A percentile compares a stretch with the other conserved stretches of the same genome.
Conservation (phyloP, 495 filamentous ascomycete species). For the Hypoxylon trugodes region DNA sequence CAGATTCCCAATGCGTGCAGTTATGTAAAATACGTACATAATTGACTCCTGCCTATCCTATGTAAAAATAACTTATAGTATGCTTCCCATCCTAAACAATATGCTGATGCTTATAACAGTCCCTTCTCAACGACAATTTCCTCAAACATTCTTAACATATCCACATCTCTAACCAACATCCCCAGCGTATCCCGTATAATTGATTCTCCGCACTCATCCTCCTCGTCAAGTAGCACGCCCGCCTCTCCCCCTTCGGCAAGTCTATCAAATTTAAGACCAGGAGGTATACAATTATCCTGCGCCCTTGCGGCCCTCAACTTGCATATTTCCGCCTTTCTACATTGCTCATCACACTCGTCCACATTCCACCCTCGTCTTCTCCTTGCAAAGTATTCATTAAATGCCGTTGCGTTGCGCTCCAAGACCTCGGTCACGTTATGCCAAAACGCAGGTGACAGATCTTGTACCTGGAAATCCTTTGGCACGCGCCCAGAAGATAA, state of each 20-base stretch:
- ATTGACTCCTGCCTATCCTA: no score
- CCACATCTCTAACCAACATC: slow-evolving; percentile 5
- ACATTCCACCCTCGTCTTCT: slow-evolving; percentile 41
- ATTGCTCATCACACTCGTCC: slow-evolving; percentile 33
- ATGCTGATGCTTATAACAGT: slow-evolving; percentile 1
- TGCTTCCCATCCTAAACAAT: no score
- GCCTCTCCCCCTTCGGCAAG: background rate
- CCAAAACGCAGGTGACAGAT: slow-evolving; percentile 66
- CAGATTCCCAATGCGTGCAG: no score
- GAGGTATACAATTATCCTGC: slow-evolving; percentile 44
- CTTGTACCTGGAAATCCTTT: slow-evolving; percentile 33
- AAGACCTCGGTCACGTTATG: slow-evolving; percentile 61
- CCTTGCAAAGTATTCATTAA: slow-evolving; percentile 39
- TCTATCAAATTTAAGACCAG: slow-evolving; percentile 13
- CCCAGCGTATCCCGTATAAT: slow-evolving; percentile 34
- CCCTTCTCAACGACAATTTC: slow-evolving; percentile 3
- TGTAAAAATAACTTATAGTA: no score
- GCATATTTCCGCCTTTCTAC: slow-evolving; percentile 41
- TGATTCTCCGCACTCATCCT: slow-evolving; percentile 37
- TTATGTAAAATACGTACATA: no score
- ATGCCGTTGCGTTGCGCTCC: slow-evolving; percentile 20
- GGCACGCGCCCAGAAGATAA: slow-evolving; percentile 33
- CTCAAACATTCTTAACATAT: slow-evolving; percentile 19
- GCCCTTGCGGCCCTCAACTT: slow-evolving; percentile 44
- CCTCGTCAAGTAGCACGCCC: background rate